Evolutionary conservation across 2,329 filamentous ascomycete species (phyloP).

Genomic region (Ceratocystis ficicola): DNA sequence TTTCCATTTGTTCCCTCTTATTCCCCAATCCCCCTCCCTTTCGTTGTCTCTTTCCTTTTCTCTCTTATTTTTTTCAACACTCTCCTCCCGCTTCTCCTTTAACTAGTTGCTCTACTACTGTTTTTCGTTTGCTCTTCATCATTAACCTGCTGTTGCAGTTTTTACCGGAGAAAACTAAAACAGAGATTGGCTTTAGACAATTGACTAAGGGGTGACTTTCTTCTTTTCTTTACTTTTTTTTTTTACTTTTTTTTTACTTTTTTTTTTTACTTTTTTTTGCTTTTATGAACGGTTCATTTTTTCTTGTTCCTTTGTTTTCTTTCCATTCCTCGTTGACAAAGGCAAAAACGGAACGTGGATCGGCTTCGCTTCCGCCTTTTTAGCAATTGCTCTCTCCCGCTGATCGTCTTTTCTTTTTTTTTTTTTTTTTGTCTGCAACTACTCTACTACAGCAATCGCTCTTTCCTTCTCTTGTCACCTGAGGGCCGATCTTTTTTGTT

Average conservation of each 20-base stretch:
- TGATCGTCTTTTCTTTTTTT: constrained; percentile 4
- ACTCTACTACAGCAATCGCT: constrained; percentile 4
- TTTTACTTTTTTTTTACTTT: constrained; percentile 23
- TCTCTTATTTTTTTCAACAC: not conserved
- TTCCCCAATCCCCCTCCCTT: constrained; percentile 1
- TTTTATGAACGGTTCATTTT: constrained; percentile 19
- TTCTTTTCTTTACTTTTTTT: constrained; percentile 22
- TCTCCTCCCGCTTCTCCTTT: constrained; percentile 2
- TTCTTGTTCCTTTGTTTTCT: constrained; percentile 22
- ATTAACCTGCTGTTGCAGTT: not conserved
- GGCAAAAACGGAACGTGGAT: constrained; percentile 15
- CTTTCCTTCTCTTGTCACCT: constrained; percentile 4
- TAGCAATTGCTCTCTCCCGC: not conserved
- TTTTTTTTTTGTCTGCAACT: not conserved
- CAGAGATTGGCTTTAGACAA: not conserved
- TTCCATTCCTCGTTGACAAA: constrained; percentile 13
- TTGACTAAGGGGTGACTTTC: constrained; percentile 10
- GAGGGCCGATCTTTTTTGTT: not conserved
- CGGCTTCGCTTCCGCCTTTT: constrained; percentile 12
- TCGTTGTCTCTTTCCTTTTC: constrained; percentile 7
- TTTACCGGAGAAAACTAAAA: not conserved
- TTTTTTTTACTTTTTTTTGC: constrained; percentile 22
- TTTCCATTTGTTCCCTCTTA: constrained; percentile 21
- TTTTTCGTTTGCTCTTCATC: constrained; percentile 4
- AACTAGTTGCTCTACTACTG: constrained; percentile 6